Evolutionary conservation across 176 grass and related monocot species (phyloP), one percentile per base, ranked within the genome.

Genomic region (Aegilops tauschii): DNA sequence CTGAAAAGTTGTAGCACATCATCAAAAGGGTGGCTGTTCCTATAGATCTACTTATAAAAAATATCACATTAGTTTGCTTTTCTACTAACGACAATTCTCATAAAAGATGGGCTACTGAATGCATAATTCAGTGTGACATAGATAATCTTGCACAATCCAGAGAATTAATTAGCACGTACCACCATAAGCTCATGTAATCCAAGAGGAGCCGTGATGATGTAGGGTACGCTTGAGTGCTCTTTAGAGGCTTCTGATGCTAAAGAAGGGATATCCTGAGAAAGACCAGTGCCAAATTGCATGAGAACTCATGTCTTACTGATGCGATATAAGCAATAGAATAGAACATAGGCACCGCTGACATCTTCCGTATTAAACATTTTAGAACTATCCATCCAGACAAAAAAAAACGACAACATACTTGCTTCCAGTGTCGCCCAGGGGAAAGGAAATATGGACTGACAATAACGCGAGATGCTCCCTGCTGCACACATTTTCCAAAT

Each of bases 111-210:
- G 20, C 39, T 63, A 39, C 23, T 61, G 4, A 29, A 58, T 45
- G 72, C 31, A 29, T 10, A 18, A 58, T 16, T 45, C 28, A 59
- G 17, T 73, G 21, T 78, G 62, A 36, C 44, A 49, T 13, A 49
- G 13, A 49, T 49, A 49, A 49, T 49, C 13, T 49, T 49, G 47
- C 47, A 49, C 47, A 49, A 49, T 49, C 12, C 2, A 12, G 42
- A 45, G 88, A 68, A 12, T 71, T 56, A 62, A 54, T 70, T 52
- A 90, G 54, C 65, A 31, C 86, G 70, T 91, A 98, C 96, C 92
- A 96, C 93, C 82, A 98, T 84, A 95, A 98, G 96, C 66, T 90
- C 96, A 83, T 96, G 93, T 40, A 98, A 87, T 64, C 93, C 96
- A 86, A 98, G 92, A 80, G 93, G 93, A 71, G 92, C 93, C 73